Base-by-base conservation (phyloP, 1,284 basidiomycete species). In the Puccinia hordei region DNA sequence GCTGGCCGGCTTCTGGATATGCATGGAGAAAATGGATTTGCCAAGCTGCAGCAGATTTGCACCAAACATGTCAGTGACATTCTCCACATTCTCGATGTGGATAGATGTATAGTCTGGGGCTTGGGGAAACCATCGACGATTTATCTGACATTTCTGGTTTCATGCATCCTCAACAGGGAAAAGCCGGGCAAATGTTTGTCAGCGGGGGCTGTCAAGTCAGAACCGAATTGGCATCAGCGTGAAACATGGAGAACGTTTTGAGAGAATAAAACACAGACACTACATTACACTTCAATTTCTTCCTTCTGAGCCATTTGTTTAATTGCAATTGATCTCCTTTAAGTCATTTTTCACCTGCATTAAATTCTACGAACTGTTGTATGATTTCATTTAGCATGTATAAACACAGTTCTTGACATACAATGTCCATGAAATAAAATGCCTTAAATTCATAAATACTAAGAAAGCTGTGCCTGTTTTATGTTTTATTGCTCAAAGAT, bases 171-270 rank as follows among this genome's bases (percentile, higher is more conserved):
- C 53, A 55, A 55, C 22, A 59, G 57, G 57, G 57, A 59, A 5
- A 59, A 59, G 57, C 57, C 27, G 57, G 57, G 27, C 57, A 59
- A 27, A 30, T 59, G 24, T 59, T 59, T 59, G 57, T 59, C 57
- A 27, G 15, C 1, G 57, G 57, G 24, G 24, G 27, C 27, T 59
- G 57, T 27, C 57, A 59, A 59, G 15, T 59, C 57, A 27, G 57
- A 8, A 59, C 57, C 57, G 57, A 59, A 59, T 27, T 9, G 15
- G 2, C 27, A 3, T 2, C 10, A 49, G 4, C 38, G 12, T 59
- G 27, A 59, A 59, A 1, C 22, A 24, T 27, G n/a, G 24, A 55
- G n/a, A 24, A 55, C 3, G 12, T 22, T 55, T 55, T 55, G n/a
- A n/a, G n/a, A n/a, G n/a, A n/a, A n/a, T n/a, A n/a, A n/a, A n/a